Percentiles rank a stretch among this genome's conserved stretches.
These are phyloP conservation scores for Tinospora cordifolia DNA, from an alignment of 164 flowering plant species.

Conservation along the genomic window DNA sequence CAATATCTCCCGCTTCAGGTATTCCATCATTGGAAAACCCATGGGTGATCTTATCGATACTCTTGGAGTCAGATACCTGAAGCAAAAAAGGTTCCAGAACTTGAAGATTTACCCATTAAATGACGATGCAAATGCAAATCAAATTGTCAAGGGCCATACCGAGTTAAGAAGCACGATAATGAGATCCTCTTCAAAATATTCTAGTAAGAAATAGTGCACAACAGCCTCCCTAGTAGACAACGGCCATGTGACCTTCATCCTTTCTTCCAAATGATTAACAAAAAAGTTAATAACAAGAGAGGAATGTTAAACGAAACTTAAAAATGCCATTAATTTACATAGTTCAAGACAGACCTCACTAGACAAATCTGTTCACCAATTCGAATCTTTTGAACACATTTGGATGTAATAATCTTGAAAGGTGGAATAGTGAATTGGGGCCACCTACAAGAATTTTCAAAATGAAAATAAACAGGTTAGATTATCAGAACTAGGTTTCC, in stretches of 20 bases:
- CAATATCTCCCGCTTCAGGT: conserved; percentile 60
- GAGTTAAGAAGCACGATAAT: conserved; percentile 62
- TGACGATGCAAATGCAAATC: not conserved
- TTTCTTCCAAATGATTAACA: conserved; percentile 61
- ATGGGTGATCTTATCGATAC: conserved; percentile 24
- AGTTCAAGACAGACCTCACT: conserved; percentile 57
- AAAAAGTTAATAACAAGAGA: conserved; percentile 27
- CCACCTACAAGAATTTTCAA: conserved; percentile 52
- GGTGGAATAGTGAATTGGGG: conserved; percentile 68
- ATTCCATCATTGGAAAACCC: conserved; percentile 60
- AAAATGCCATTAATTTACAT: not conserved
- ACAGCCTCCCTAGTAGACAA: conserved; percentile 72
- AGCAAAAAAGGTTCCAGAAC: not conserved
- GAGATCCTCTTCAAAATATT: conserved; percentile 67
- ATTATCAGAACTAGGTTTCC: not conserved
- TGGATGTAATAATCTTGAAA: conserved; percentile 48
- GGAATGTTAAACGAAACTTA: not conserved
- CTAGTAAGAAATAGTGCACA: conserved; percentile 61
- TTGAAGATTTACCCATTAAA: not conserved
- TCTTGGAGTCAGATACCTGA: conserved; percentile 19
- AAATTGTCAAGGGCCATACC: conserved; percentile 38
- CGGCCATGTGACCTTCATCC: conserved; percentile 93
- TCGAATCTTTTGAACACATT: conserved; percentile 55
- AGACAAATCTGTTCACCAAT: conserved; percentile 70
- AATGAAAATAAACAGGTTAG: not conserved